Conservation (phyloP, 2,329 filamentous ascomycete species). For the Onygena corvina region DNA sequence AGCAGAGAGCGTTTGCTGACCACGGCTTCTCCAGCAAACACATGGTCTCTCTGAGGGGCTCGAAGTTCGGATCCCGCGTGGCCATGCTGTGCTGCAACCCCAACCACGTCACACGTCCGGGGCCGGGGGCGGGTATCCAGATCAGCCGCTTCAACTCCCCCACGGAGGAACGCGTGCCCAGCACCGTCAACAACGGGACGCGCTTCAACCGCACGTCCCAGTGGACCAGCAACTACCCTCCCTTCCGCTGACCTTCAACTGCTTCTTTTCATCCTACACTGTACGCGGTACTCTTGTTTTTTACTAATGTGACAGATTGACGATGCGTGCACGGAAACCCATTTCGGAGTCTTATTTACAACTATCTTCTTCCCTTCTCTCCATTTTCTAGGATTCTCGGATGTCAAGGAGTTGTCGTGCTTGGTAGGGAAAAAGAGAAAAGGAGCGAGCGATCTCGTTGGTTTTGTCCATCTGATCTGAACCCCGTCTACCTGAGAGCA, state of each 20-base stretch:
- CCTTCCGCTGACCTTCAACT: conserved; percentile 25
- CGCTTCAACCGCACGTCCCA: conserved; percentile 26
- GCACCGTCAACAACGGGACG: conserved; percentile 28
- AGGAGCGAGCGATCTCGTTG: too few species aligned
- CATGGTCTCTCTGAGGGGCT: conserved; percentile 96
- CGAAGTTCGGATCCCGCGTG: conserved; percentile 95
- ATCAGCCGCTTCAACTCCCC: conserved; percentile 47
- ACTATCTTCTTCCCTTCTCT: too few species aligned
- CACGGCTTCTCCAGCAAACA: conserved; percentile 58
- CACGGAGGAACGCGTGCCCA: conserved; percentile 26
- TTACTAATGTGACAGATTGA: too few species aligned
- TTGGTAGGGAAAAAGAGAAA: conserved; percentile 19
- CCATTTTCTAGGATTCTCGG: conserved; percentile 19
- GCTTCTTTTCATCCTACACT: too few species aligned
- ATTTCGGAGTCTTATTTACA: conserved; percentile 18
- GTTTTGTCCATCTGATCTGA: conserved; percentile 18
- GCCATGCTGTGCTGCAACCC: conserved; percentile 99
- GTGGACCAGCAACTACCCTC: conserved; percentile 28
- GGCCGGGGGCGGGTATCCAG: conserved; percentile 62
- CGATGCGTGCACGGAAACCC: not conserved
- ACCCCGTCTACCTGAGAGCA: conserved; percentile 14
- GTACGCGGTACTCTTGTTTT: too few species aligned
- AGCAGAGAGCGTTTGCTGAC: conserved; percentile 11
- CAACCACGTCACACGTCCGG: conserved; percentile 74
- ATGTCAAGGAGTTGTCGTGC: conserved; percentile 16